Base-by-base conservation (phyloP, 345 rosid species). In the Lenwebbia sp. region DNA sequence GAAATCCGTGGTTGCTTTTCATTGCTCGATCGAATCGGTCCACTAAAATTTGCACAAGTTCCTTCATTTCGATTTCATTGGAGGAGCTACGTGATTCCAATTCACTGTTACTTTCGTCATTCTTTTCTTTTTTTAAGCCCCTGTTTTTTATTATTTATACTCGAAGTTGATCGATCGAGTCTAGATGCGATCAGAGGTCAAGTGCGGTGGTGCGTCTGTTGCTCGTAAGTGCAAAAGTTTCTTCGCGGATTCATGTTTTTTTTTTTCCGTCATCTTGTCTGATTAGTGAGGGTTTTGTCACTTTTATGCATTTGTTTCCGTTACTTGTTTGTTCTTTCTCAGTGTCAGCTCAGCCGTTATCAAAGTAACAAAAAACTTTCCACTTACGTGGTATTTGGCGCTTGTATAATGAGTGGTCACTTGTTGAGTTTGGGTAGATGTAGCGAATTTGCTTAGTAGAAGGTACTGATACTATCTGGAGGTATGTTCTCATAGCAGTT, bases 21-120 rank as follows among this genome's bases (percentile, higher is more conserved):
- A 7, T 40, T 70, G 81, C 47, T 70, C 47, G 13, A 70, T 70
- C 78, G 47, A 33, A 22, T 70, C 47, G 81, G 47, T 70, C 26
- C 81, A 70, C 47, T 70, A 23, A 70, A 70, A 70, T 70, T 70
- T 19, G 81, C 81, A 70, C 22, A 37, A 70, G 81, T 70, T 37
- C 81, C 81, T 37, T 9, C 26, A 10, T 33, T 70, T 70, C 81
- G 47, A 4, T 70, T 41, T 70, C 13, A 70, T 37, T 47, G 81
- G 3, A 1, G 12, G 81, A 33, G 47, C 81, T 70, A 25, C 81
- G 52, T 5, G 81, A 70, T 37, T 70, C 81, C 81, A 13, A 19
- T 70, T 33, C 1, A 70, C 78, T 10, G 81, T 21, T 70, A 40
- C 81, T 37, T 70, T 70, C 74, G 74, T 37, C 47, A 11, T 47